Evolutionary conservation across 805 yeast species (phyloP).

Genomic region (Saccharomycopsis amapae): DNA sequence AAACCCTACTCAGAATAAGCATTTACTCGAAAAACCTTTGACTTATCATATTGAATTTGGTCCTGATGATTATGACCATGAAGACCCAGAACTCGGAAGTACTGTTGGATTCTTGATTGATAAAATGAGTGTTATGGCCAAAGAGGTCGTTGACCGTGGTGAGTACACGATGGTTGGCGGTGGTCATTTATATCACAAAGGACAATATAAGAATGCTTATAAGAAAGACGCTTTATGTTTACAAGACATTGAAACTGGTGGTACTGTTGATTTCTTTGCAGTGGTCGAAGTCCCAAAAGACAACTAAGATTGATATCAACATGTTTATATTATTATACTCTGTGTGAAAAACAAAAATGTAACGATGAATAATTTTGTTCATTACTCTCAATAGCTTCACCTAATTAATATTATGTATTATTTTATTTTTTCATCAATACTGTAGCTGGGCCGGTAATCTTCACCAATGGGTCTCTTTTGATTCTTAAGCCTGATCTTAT

Average conservation of each 20-base stretch:
- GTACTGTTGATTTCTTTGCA: conserved; percentile 34
- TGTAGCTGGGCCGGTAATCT: conserved; percentile 12
- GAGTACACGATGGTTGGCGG: conserved; percentile 33
- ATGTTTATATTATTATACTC: not conserved
- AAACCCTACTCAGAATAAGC: not conserved
- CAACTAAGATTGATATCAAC: not conserved
- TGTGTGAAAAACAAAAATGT: too few species aligned
- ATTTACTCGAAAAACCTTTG: conserved; percentile 32
- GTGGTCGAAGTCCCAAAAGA: not conserved
- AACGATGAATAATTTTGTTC: too few species aligned
- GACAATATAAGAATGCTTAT: conserved; percentile 25
- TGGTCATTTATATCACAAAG: conserved; percentile 30
- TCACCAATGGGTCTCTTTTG: conserved; percentile 7
- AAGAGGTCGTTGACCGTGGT: conserved; percentile 28
- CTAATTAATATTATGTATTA: not conserved
- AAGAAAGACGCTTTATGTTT: conserved; percentile 40
- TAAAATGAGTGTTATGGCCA: conserved; percentile 49
- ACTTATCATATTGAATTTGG: conserved; percentile 70
- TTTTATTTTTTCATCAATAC: conserved; percentile 7
- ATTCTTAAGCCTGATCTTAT: not conserved
- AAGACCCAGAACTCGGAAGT: conserved; percentile 64
- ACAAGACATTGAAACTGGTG: conserved; percentile 48
- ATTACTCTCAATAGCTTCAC: too few species aligned
- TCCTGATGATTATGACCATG: conserved; percentile 64
- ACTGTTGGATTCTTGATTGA: conserved; percentile 53